Conservation (phyloP, 1,284 basidiomycete genomes). For the Sporisorium scitamineum region DNA sequence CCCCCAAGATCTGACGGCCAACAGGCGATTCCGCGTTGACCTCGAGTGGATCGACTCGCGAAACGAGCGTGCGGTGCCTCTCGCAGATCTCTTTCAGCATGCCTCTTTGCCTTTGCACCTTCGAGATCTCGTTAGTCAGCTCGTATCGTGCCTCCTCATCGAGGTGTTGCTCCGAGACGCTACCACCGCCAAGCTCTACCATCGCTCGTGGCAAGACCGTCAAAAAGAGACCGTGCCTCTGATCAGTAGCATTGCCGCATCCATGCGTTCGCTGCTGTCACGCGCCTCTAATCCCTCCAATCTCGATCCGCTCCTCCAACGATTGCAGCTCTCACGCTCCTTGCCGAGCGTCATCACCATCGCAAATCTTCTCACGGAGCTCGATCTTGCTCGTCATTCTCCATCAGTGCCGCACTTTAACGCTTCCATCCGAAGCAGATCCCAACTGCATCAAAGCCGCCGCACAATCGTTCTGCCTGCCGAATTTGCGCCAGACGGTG, state of each 20-base stretch:
- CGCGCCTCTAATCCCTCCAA: neutral
- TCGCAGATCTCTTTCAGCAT: neutral
- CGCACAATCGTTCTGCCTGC: neutral
- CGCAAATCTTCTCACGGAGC: conserved; percentile 5
- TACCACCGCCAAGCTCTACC: conserved; percentile 19
- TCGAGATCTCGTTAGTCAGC: conserved; percentile 20
- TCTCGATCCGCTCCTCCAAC: conserved; percentile 4
- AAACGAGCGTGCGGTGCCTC: neutral
- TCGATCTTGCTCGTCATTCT: conserved; percentile 13
- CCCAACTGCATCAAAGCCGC: neutral
- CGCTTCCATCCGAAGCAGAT: neutral
- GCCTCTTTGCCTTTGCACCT: conserved; percentile 3
- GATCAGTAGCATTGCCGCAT: conserved; percentile 24
- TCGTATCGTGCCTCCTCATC: conserved; percentile 23
- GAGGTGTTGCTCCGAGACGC: conserved; percentile 10
- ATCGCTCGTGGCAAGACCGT: conserved; percentile 26
- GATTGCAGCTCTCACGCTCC: neutral
- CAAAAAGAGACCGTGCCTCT: conserved; percentile 12
- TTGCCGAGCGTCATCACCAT: conserved; percentile 14
- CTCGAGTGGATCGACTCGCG: conserved; percentile 23
- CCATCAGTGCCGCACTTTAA: neutral
- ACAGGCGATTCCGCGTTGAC: neutral
- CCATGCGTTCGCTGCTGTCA: conserved; percentile 13
- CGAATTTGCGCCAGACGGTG: neutral
- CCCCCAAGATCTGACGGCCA: neutral